phyloP scores from a whole-genome alignment of 2,329 filamentous ascomycete genomes.

The Phoma herbarum region DNA sequence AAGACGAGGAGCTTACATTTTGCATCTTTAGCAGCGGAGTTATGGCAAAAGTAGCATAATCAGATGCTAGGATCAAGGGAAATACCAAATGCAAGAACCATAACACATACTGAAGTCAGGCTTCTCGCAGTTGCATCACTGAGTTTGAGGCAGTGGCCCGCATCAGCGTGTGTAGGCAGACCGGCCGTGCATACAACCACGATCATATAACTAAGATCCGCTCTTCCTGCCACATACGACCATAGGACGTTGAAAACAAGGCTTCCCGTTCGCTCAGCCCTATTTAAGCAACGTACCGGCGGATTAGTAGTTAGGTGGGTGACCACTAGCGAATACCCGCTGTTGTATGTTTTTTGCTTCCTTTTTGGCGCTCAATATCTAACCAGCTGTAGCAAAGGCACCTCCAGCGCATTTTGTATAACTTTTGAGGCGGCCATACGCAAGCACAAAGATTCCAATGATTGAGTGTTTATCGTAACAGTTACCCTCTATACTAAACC shows the following conservation, averaged over 20 bases:
- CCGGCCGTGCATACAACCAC: neutral
- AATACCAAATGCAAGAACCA: constrained; percentile 11
- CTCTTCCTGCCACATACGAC: neutral
- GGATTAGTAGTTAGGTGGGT: constrained; percentile 4
- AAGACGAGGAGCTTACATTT: neutral
- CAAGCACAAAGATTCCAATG: neutral
- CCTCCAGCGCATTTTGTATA: neutral
- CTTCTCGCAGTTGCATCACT: neutral
- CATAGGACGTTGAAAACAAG: neutral
- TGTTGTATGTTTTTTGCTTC: neutral
- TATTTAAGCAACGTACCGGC: constrained; percentile 5
- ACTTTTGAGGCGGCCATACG: neutral
- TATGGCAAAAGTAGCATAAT: constrained; percentile 24
- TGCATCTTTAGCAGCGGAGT: constrained; percentile 42
- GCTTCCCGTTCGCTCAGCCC: constrained; percentile 1
- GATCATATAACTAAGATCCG: neutral
- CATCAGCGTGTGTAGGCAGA: neutral
- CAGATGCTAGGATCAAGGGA: constrained; percentile 4
- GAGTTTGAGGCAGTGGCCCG: neutral
- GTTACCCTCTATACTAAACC: neutral
- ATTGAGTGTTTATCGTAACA: neutral
- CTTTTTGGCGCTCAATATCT: neutral
- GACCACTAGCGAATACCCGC: constrained; percentile 2
- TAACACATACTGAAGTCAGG: neutral
- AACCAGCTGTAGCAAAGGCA: neutral